These are phyloP conservation scores for Bryum argenteum DNA, from an alignment of 225 moss, liverwort and hornwort genomes.

Conservation along the genomic window DNA sequence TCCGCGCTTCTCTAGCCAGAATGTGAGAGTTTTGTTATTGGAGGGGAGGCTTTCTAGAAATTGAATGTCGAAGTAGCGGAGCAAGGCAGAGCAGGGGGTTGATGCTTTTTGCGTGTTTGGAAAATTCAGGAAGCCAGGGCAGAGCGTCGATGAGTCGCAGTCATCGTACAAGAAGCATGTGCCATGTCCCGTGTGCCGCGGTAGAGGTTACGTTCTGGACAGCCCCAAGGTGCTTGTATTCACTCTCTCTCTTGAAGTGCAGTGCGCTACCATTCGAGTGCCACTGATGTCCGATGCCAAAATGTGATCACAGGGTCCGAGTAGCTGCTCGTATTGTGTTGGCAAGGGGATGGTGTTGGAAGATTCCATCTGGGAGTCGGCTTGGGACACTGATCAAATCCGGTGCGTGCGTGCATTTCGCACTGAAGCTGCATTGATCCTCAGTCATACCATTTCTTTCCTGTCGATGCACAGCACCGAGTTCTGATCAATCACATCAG, in stretches of 20 bases:
- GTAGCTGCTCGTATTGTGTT: conserved; percentile 58
- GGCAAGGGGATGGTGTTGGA: conserved; percentile 73
- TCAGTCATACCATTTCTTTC: neutral
- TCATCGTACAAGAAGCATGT: conserved; percentile 48
- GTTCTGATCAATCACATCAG: neutral
- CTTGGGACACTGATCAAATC: conserved; percentile 71
- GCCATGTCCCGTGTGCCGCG: conserved; percentile 76
- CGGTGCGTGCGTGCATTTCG: conserved; percentile 52
- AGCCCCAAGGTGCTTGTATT: conserved; percentile 22
- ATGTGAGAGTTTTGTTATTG: no score
- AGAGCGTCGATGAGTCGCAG: conserved; percentile 29
- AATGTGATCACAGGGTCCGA: conserved; percentile 39
- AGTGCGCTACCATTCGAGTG: no score
- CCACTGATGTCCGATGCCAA: no score
- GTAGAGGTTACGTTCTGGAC: conserved; percentile 68
- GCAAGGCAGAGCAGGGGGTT: neutral
- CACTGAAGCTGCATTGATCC: neutral
- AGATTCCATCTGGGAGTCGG: conserved; percentile 70
- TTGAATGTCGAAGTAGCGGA: no score
- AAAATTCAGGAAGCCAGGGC: conserved; percentile 43
- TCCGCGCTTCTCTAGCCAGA: neutral
- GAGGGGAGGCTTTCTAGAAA: neutral
- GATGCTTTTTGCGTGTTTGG: conserved; percentile 1
- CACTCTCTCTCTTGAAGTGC: no score
- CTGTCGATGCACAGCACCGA: neutral